Evolutionary conservation across 345 rosid species (phyloP).

Genomic region (Brassica napus): Da-Ae NC_063442.1:33539001-33539500

Average conservation of each 20-base stretch:
- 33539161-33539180: background rate
- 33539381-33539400: background rate
- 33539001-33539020: too few species aligned
- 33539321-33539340: conserved; percentile 8
- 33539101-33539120: background rate
- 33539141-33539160: background rate
- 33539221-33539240: background rate
- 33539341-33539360: background rate
- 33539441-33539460: background rate
- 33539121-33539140: background rate
- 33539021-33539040: too few species aligned
- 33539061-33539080: too few species aligned
- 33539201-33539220: background rate
- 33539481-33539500: conserved; percentile 31
- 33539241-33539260: background rate
- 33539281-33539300: background rate
- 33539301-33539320: background rate
- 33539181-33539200: background rate
- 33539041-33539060: too few species aligned
- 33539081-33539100: background rate
- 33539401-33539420: background rate
- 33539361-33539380: conserved; percentile 8
- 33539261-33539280: background rate
- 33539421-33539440: background rate
- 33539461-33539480: background rate